These are phyloP conservation scores for Claviceps humidiphila DNA, from an alignment of 2,329 filamentous ascomycete genomes.

Conservation along the genomic window DNA sequence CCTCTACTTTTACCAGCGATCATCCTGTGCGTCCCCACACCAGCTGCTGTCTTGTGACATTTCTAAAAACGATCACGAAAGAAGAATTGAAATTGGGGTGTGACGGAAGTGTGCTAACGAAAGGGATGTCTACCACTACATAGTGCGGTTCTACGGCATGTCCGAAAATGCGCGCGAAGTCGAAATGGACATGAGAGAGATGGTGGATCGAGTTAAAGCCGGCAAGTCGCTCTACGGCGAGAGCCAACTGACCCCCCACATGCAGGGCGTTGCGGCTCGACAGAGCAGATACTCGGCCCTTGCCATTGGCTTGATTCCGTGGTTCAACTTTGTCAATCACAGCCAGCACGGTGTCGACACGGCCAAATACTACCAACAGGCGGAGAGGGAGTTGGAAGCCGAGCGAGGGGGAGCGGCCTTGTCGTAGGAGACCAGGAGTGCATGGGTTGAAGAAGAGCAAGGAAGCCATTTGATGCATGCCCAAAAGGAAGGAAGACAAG, in stretches of 20 bases:
- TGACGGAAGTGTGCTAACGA: neutral
- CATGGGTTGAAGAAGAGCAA: neutral
- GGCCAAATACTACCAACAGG: slow-evolving; percentile 94
- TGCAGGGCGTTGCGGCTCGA: slow-evolving; percentile 84
- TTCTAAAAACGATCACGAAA: neutral
- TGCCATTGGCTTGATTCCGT: slow-evolving; percentile 74
- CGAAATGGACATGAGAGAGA: slow-evolving; percentile 95
- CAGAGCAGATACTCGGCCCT: slow-evolving; percentile 86
- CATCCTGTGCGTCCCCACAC: slow-evolving; percentile 50
- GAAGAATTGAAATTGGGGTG: neutral
- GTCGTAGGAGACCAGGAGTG: slow-evolving; percentile 1
- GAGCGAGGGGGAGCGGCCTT: slow-evolving; percentile 30
- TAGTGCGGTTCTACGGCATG: slow-evolving; percentile 93
- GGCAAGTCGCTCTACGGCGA: slow-evolving; percentile 82
- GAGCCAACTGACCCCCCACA: slow-evolving; percentile 65
- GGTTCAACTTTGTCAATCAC: slow-evolving; percentile 99
- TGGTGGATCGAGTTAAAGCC: slow-evolving; percentile 91
- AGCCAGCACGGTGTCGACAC: slow-evolving; percentile 92
- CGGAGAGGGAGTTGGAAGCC: slow-evolving; percentile 82
- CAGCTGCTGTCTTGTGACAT: too few relatives aligned
- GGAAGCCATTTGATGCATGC: neutral
- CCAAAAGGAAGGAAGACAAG: neutral
- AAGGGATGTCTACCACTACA: slow-evolving; percentile 3
- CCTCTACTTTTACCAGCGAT: slow-evolving; percentile 73
- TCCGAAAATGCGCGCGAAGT: slow-evolving; percentile 84